Conservation (phyloP, 345 rosid genomes). For the Microthlaspi erraticum region DNA sequence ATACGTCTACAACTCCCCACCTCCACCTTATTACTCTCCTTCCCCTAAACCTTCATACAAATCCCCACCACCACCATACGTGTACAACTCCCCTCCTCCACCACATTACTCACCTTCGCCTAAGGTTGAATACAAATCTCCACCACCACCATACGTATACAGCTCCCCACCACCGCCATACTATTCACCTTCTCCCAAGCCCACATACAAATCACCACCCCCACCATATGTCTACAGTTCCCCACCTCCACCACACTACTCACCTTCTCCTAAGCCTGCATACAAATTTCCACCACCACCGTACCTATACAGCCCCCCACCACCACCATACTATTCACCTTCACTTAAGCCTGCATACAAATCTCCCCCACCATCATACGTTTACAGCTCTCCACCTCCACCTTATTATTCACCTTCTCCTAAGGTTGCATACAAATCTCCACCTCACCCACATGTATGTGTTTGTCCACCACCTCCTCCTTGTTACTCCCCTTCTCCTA, state of each 20-base stretch:
- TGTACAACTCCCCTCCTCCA: background rate
- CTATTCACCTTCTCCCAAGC: background rate
- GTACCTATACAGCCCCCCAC: no score
- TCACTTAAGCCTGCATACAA: no score
- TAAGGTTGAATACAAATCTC: background rate
- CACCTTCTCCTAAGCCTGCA: background rate
- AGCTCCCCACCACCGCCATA: conserved; percentile 2
- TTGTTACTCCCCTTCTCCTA: background rate
- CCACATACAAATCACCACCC: background rate
- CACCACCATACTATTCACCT: no score
- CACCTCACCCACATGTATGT: no score
- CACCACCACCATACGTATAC: background rate
- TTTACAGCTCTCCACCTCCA: no score
- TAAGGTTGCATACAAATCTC: no score
- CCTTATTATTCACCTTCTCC: no score
- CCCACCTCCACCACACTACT: background rate
- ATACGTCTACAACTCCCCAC: background rate
- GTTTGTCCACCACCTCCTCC: background rate
- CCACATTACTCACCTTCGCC: background rate
- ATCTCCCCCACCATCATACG: no score
- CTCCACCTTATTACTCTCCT: conserved; percentile 7
- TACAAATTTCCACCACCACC: no score
- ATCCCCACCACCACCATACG: conserved; percentile 2
- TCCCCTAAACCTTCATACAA: background rate
- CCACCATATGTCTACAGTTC: background rate